Percentiles rank a stretch among this genome's conserved stretches.
Conservation (phyloP, 2,329 filamentous ascomycete genomes). For the Aureobasidium namibiae region DNA sequence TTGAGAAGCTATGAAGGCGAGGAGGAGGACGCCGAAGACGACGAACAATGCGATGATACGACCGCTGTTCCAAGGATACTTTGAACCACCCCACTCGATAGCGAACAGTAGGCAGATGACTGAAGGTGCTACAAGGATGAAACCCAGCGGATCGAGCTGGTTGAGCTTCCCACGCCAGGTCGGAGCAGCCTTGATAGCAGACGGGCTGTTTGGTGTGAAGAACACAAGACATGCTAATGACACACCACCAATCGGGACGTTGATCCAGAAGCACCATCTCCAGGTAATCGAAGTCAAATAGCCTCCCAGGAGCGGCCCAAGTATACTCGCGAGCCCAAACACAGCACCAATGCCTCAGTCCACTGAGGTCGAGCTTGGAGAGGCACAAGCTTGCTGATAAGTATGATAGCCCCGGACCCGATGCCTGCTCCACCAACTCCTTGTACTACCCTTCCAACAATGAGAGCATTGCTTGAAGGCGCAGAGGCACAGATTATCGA, state of each 20-base stretch:
- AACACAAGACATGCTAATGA: constrained; percentile 31
- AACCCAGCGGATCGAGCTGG: constrained; percentile 33
- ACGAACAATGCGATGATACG: constrained; percentile 16
- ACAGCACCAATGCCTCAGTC: constrained; percentile 28
- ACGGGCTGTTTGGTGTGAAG: constrained; percentile 22
- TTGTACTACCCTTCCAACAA: constrained; percentile 44
- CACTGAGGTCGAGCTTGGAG: constrained; percentile 17
- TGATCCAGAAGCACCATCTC: constrained; percentile 45
- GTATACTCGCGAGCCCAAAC: constrained; percentile 35
- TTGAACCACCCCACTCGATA: constrained; percentile 39
- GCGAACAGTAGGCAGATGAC: constrained; percentile 34
- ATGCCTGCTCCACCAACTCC: constrained; percentile 48
- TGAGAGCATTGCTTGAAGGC: constrained; percentile 40
- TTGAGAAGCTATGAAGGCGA: constrained; percentile 7
- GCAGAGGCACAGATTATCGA: constrained; percentile 44
- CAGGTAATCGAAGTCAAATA: constrained; percentile 40
- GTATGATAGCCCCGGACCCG: constrained; percentile 31
- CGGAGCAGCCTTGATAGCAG: constrained; percentile 14
- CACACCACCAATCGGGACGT: constrained; percentile 29
- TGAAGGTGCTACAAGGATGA: background rate
- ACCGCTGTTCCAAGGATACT: constrained; percentile 26
- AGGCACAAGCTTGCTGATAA: constrained; percentile 17
- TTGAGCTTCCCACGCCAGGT: constrained; percentile 30
- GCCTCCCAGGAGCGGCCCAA: constrained; percentile 46
- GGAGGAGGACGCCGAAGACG: background rate